Conservation (phyloP, 1,284 basidiomycete genomes). For the Moniliella sp. region DNA sequence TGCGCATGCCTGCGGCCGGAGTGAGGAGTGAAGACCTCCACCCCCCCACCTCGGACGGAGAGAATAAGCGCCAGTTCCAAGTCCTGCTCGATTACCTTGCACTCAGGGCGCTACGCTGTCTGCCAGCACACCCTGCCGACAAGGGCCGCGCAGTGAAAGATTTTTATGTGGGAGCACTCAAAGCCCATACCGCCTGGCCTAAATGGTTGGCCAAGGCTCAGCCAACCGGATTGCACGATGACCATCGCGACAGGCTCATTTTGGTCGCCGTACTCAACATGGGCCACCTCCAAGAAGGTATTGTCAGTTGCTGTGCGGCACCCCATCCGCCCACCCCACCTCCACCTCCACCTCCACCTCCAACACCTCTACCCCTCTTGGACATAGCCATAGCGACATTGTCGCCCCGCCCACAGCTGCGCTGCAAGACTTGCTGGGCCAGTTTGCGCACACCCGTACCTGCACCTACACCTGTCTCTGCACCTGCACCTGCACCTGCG, state of each 20-base stretch:
- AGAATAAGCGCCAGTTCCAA: slow-evolving; percentile 5
- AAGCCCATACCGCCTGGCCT: slow-evolving; percentile 13
- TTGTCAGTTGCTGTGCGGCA: not conserved
- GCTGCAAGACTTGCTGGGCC: slow-evolving; percentile 7
- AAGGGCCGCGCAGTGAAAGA: slow-evolving; percentile 24
- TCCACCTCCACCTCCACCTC: not conserved
- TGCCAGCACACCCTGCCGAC: slow-evolving; percentile 3
- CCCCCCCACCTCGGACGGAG: slow-evolving; percentile 1
- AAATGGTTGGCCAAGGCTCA: slow-evolving; percentile 12
- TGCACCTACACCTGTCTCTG: not conserved
- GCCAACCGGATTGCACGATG: not conserved
- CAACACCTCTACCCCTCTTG: not conserved
- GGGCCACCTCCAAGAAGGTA: slow-evolving; percentile 5
- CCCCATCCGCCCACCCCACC: no score
- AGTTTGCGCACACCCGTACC: slow-evolving; percentile 4
- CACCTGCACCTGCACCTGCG: not conserved
- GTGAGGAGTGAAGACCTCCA: slow-evolving; percentile 4
- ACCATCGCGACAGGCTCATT: slow-evolving; percentile 9
- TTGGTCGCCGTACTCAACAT: slow-evolving; percentile 17
- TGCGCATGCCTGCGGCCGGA: slow-evolving; percentile 17
- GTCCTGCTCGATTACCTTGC: slow-evolving; percentile 5
- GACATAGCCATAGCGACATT: no score
- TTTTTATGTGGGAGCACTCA: slow-evolving; percentile 25
- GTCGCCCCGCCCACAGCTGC: no score
- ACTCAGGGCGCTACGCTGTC: slow-evolving; percentile 20